Evolutionary conservation across 805 yeast species (phyloP).

Genomic region (Candida patagonica): DNA sequence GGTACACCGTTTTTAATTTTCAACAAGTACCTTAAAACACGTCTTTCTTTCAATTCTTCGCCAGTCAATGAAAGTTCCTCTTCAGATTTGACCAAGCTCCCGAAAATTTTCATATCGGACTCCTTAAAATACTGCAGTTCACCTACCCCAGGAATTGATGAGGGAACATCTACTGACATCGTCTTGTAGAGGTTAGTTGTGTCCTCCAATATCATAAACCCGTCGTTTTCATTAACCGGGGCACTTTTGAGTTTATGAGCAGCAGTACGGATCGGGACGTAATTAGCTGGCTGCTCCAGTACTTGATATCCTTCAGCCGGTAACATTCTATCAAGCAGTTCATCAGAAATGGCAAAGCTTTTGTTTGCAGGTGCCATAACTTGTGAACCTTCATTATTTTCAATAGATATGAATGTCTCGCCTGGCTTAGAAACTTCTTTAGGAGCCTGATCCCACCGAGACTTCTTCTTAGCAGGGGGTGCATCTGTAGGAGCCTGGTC

Average conservation of each 20-base stretch:
- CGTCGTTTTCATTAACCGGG: slow-evolving; percentile 20
- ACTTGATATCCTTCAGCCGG: slow-evolving; percentile 42
- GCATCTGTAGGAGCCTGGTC: slow-evolving; percentile 11
- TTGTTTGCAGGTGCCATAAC: too few species aligned
- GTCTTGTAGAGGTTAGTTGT: slow-evolving; percentile 24
- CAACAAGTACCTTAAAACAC: slow-evolving; percentile 53
- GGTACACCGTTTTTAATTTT: slow-evolving; percentile 75
- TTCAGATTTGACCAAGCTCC: slow-evolving; percentile 37
- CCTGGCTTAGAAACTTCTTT: slow-evolving; percentile 14
- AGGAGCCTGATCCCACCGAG: slow-evolving; percentile 21
- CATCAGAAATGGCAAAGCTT: slow-evolving; percentile 34
- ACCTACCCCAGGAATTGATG: slow-evolving; percentile 54
- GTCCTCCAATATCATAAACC: slow-evolving; percentile 48
- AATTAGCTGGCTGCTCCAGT: slow-evolving; percentile 38
- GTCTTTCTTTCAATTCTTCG: slow-evolving; percentile 50
- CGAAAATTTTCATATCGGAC: slow-evolving; percentile 64
- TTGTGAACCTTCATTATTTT: too few species aligned
- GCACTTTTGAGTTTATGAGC: slow-evolving; percentile 30
- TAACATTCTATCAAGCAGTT: slow-evolving; percentile 38
- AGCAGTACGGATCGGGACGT: slow-evolving; percentile 29
- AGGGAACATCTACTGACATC: slow-evolving; percentile 32
- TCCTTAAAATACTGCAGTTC: slow-evolving; percentile 63
- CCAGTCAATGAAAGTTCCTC: slow-evolving; percentile 31
- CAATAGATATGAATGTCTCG: too few species aligned
- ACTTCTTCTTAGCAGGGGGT: slow-evolving; percentile 16